These are phyloP conservation scores for Yamadazyma triangularis DNA, from an alignment of 1,139 yeast species.

Conservation along the genomic window DNA sequence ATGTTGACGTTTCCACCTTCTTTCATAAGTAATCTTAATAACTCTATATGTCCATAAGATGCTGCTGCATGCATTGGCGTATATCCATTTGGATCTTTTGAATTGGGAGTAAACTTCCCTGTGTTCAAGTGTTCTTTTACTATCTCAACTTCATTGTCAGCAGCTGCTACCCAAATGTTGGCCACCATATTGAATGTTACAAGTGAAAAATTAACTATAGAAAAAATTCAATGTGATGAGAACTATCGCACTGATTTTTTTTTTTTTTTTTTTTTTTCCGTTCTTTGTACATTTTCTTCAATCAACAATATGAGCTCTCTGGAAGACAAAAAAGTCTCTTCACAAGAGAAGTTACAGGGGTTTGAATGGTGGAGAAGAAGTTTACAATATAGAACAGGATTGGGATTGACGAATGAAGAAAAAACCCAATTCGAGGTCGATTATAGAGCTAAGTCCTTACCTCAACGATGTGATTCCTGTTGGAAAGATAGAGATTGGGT, in stretches of 20 bases:
- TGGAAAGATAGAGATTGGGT: constrained; percentile 76
- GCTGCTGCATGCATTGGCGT: constrained; percentile 97
- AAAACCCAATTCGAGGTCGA: constrained; percentile 57
- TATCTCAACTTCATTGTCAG: constrained; percentile 64
- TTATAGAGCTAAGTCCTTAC: constrained; percentile 42
- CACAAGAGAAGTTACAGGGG: constrained; percentile 32
- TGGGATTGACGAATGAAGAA: constrained; percentile 56
- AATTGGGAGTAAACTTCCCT: constrained; percentile 56
- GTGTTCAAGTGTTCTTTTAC: constrained; percentile 55
- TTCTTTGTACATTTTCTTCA: too few relatives aligned
- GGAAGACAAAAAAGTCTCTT: constrained; percentile 13
- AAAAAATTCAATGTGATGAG: too few relatives aligned
- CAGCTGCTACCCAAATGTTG: constrained; percentile 94
- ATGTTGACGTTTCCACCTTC: constrained; percentile 78
- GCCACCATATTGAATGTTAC: constrained; percentile 45
- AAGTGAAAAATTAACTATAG: too few relatives aligned
- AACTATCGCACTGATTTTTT: too few relatives aligned
- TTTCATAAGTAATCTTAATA: constrained; percentile 54
- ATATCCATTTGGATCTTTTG: constrained; percentile 87
- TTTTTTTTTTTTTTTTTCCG: too few relatives aligned
- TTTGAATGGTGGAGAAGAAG: constrained; percentile 85
- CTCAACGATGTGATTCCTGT: constrained; percentile 58
- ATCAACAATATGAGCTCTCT: too few relatives aligned
- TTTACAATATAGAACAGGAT: constrained; percentile 66
- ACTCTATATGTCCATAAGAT: constrained; percentile 76